A percentile compares a stretch with the other conserved stretches of the same genome.
Evolutionary conservation across 1,139 yeast species (phyloP).

Genomic region (Ogataea hybrid): DNA sequence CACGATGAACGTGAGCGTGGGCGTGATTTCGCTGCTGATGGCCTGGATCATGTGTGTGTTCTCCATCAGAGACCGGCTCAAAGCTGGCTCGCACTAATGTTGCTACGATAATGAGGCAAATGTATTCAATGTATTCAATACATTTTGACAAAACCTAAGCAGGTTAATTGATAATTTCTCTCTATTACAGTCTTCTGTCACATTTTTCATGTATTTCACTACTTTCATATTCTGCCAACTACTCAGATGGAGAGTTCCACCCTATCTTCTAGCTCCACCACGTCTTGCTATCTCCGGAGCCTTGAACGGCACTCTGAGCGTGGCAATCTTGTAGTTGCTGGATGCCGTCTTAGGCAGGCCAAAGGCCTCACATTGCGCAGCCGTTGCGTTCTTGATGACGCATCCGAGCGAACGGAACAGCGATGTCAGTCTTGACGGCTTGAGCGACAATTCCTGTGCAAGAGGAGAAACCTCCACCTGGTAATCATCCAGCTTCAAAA

Average conservation of each 20-base stretch:
- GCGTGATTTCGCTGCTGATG: conserved; percentile 77
- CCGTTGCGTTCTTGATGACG: conserved; percentile 68
- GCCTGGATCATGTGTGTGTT: conserved; percentile 81
- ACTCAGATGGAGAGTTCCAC: too few species aligned
- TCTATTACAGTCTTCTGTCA: too few species aligned
- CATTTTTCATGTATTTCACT: too few species aligned
- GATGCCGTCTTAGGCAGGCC: conserved; percentile 71
- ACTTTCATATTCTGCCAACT: too few species aligned
- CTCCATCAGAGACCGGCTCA: conserved; percentile 58
- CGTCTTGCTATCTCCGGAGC: conserved; percentile 81
- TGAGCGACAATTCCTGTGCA: conserved; percentile 80
- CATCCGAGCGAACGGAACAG: conserved; percentile 86
- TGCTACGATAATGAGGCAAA: conserved; percentile 6
- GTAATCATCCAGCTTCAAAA: conserved; percentile 76
- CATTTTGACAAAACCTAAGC: not conserved
- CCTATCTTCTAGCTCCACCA: conserved; percentile 34
- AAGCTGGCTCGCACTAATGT: conserved; percentile 13
- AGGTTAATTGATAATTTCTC: too few species aligned
- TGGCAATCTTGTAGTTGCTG: conserved; percentile 72
- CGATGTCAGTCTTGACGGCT: conserved; percentile 68
- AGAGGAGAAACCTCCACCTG: conserved; percentile 75
- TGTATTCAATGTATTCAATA: not conserved
- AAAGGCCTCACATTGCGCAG: conserved; percentile 77
- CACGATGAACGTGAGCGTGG: conserved; percentile 81
- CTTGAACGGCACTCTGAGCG: conserved; percentile 83